Conservation (phyloP, 495 filamentous ascomycete genomes). For the Annulohypoxylon maeteangense region DNA sequence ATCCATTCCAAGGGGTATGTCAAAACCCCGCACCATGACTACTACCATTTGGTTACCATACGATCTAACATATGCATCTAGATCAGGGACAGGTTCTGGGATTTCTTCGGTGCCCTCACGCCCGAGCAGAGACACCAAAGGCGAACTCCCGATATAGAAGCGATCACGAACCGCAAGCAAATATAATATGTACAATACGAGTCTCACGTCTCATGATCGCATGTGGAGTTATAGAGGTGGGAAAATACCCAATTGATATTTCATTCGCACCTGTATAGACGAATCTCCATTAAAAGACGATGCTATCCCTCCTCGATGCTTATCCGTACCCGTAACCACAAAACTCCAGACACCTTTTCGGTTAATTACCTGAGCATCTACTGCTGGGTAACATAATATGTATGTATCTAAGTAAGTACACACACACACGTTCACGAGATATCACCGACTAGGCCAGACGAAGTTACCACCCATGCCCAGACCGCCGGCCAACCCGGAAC, state of each 20-base stretch:
- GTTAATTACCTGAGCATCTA: neutral
- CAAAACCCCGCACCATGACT: neutral
- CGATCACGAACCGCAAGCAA: conserved; percentile 31
- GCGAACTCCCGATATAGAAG: conserved; percentile 36
- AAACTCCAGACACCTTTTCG: conserved; percentile 27
- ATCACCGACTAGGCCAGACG: conserved; percentile 66
- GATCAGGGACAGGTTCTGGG: conserved; percentile 51
- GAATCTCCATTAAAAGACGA: conserved; percentile 23
- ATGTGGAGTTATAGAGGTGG: conserved; percentile 21
- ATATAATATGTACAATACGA: conserved; percentile 34
- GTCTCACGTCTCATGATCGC: conserved; percentile 25
- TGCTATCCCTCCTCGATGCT: conserved; percentile 22
- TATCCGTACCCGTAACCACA: conserved; percentile 25
- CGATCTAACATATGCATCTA: conserved; percentile 27
- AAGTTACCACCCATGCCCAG: conserved; percentile 66
- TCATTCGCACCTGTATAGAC: neutral
- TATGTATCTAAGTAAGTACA: too few relatives aligned
- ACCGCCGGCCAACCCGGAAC: conserved; percentile 53
- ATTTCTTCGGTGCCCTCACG: conserved; percentile 43
- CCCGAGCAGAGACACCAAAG: conserved; percentile 40
- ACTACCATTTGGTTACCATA: neutral
- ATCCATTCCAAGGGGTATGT: conserved; percentile 70
- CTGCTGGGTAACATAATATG: too few relatives aligned
- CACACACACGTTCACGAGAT: neutral
- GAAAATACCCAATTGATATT: conserved; percentile 37